A percentile compares a stretch with the other conserved stretches of the same genome.
Evolutionary conservation across 257 asterid genomes (phyloP).

Genomic region (Cinchona pubescens): DNA sequence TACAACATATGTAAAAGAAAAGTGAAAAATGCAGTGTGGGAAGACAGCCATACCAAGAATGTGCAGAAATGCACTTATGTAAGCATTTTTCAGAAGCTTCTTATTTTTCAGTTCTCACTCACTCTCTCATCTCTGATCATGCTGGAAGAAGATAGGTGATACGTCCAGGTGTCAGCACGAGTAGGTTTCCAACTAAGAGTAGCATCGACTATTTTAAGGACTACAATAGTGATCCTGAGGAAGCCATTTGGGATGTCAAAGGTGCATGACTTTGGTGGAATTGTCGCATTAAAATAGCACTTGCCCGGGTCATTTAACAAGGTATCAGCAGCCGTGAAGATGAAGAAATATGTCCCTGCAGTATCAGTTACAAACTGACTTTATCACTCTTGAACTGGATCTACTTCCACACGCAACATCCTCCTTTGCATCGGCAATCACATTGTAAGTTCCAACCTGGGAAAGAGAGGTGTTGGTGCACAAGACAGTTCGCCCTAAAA

Average conservation of each 20-base stretch:
- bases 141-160: too few species aligned
- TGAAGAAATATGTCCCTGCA: background rate
- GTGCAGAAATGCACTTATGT: background rate
- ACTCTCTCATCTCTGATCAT: too few species aligned
- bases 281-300: constrained; percentile 9
- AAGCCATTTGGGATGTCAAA: background rate
- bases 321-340: too few species aligned
- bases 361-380: background rate
- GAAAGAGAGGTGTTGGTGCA: background rate
- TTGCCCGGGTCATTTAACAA: background rate
- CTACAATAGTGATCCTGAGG: background rate
- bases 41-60: background rate
- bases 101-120: too few species aligned
- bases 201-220: background rate
- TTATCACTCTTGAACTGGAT: background rate
- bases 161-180: background rate
- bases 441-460: background rate
- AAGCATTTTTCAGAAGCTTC: background rate
- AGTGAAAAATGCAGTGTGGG: background rate
- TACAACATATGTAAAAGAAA: too few species aligned
- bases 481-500: background rate
- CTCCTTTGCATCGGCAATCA: background rate
- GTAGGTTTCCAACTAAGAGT: background rate
- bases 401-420: background rate
- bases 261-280: too few species aligned